Base-by-base conservation (phyloP, 768 basidiomycete genomes). In the Boletus sp. region DNA sequence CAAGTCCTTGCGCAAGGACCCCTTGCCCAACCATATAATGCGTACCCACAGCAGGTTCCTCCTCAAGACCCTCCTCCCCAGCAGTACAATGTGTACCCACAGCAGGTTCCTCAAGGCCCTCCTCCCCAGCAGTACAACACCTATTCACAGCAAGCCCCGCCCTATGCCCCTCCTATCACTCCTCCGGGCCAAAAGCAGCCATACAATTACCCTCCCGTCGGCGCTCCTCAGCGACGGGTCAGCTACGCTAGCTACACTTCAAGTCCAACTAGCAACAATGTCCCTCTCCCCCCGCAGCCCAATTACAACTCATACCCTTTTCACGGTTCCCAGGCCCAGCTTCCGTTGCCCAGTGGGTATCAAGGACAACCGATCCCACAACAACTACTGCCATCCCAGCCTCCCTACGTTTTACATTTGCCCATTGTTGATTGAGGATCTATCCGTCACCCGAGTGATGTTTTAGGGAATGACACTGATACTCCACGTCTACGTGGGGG, bases 281-380 rank as follows among this genome's bases (percentile, higher is more conserved):
- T 50, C 23, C 4, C 55, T 37, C 54, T 42, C 6, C 54, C 67
- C 2, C 59, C 59, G 27, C 67, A 60, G 33, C 53, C 68, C 6
- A 61, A 59, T 27, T 58, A 55, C 51, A 40, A 1, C 30, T 17
- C 54, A 11, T 51, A 64, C n/a, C 68, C 66, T 11, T 32, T 43
- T 14, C 13, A 21, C 14, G 47, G 29, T 19, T 32, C 55, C 19
- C 68, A 61, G 37, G 34, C 33, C 3, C 64, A 47, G 27, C 47
- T 49, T 32, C 54, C 52, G 7, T 23, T 52, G 35, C 51, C 50
- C 2, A 38, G 39, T 30, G 59, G 54, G 27, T 61, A 64, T 45
- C 60, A 56, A 50, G 27, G 35, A 29, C 54, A 50, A 10, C 50
- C 17, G 9, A 27, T 30, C 42, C 35, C 38, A 27, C 45, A 29